phyloP scores from a whole-genome alignment of 192 early-diverging fungal genomes.

The Backusella parvicylindrica region DNA sequence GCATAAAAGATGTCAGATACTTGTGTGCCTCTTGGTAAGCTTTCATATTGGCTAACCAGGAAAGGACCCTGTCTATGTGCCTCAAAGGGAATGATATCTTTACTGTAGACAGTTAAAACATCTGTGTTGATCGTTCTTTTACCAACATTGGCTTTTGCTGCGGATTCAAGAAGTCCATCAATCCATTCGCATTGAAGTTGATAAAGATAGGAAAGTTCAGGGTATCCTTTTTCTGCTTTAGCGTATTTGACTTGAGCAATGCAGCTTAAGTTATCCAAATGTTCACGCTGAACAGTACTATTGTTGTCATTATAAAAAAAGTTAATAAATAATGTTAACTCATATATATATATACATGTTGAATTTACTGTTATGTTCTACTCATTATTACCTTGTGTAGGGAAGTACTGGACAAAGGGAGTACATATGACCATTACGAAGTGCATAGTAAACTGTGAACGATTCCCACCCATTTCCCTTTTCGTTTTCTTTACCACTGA shows the following conservation, averaged over 20 bases:
- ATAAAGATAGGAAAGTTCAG: slow-evolving; percentile 16
- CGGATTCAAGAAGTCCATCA: slow-evolving; percentile 32
- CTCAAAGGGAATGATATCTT: not conserved
- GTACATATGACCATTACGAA: slow-evolving; percentile 69
- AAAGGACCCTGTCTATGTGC: slow-evolving; percentile 51
- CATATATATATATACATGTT: no score
- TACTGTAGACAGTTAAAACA: slow-evolving; percentile 5
- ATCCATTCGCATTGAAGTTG: slow-evolving; percentile 45
- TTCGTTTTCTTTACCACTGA: slow-evolving; percentile 17
- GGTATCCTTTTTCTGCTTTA: not conserved
- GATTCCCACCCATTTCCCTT: slow-evolving; percentile 60
- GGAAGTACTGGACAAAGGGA: slow-evolving; percentile 79
- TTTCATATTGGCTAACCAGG: slow-evolving; percentile 30
- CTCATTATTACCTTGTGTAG: slow-evolving; percentile 49
- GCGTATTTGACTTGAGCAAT: not conserved
- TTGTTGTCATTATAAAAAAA: slow-evolving; percentile 21
- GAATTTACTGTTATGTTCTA: no score
- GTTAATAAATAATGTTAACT: no score
- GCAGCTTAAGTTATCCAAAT: slow-evolving; percentile 7
- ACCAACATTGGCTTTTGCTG: slow-evolving; percentile 17
- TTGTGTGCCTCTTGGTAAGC: slow-evolving; percentile 1
- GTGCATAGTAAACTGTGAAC: slow-evolving; percentile 66
- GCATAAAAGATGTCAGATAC: slow-evolving; percentile 47
- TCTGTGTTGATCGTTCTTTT: slow-evolving; percentile 16
- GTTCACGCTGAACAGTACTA: slow-evolving; percentile 24